Evolutionary conservation across 192 early-diverging fungal species (phyloP).

Genomic region (Hyaloraphidium curvatum): DNA sequence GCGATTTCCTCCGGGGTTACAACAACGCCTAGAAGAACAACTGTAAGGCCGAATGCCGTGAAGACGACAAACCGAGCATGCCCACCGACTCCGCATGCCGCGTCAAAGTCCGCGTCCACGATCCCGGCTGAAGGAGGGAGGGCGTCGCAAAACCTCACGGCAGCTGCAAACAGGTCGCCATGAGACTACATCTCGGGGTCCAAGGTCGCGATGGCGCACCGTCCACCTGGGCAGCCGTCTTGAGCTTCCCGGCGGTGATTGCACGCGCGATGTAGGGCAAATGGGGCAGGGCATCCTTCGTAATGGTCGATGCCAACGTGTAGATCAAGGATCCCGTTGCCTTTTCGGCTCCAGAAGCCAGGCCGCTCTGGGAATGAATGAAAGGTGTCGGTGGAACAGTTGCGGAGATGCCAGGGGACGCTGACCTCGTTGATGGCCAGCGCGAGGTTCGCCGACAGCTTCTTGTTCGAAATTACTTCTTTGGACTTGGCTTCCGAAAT

Average conservation of each 20-base stretch:
- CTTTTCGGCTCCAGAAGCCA: constrained; percentile 22
- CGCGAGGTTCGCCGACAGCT: constrained; percentile 60
- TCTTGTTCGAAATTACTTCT: constrained; percentile 89
- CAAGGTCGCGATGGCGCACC: constrained; percentile 20
- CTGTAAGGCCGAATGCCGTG: not conserved
- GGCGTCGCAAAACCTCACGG: constrained; percentile 69
- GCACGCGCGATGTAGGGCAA: constrained; percentile 60
- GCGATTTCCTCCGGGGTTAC: constrained; percentile 62
- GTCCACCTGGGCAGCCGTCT: constrained; percentile 64
- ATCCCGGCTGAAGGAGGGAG: constrained; percentile 22
- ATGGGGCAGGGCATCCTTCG: constrained; percentile 51
- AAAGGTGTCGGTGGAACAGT: no score
- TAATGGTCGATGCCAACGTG: constrained; percentile 66
- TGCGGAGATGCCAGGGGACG: constrained; percentile 14
- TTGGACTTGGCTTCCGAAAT: constrained; percentile 76
- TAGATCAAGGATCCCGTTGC: constrained; percentile 60
- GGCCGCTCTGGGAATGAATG: constrained; percentile 2
- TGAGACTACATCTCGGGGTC: not conserved
- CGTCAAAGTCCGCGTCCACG: constrained; percentile 54
- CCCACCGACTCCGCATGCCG: constrained; percentile 80
- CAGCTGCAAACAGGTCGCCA: constrained; percentile 28
- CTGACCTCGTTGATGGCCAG: constrained; percentile 47
- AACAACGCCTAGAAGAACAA: constrained; percentile 66
- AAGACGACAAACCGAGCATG: not conserved
- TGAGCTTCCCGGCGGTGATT: constrained; percentile 48